Base-by-base conservation (phyloP, 1,284 basidiomycete genomes). In the Takashimella koratensis region DNA sequence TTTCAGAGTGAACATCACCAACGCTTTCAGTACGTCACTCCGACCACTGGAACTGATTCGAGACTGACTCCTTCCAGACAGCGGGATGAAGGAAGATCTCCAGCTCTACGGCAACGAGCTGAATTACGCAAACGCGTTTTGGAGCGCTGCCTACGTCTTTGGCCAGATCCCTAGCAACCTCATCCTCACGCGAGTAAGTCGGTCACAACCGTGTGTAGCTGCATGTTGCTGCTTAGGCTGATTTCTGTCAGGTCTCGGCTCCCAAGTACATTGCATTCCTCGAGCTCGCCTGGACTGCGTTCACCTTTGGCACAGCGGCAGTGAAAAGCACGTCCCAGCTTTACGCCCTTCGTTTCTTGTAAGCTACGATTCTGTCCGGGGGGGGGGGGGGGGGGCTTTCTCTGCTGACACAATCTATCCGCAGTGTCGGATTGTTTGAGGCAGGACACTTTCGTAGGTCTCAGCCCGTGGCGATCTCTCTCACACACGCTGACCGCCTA, bases 11-110 rank as follows among this genome's bases (percentile, higher is more conserved):
- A 64, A 64, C 44, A 61, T 64, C 27, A 61, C 57, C 16, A 64
- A 64, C 47, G 62, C 62, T 10, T 64, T 64, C 55, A 64, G 48
- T 49, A 12, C 10, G 48, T 46, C 16, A 5, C 19, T 6, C 22
- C 10, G 3, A 22, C 3, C 43, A 10, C 43, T 23, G 21, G 25
- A 21, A 39, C 16, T 39, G 10, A 10, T 39, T 8, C 30, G 30
- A 16, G 30, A n/a, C n/a, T n/a, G n/a, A n/a, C n/a, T n/a, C 8
- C 23, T n/a, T 16, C 20, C 19, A 30, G n/a, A 47, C 26, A 36
- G 26, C 8, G 87, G 86, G 5, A 87, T 89, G 86, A 83, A 81
- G 60, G 84, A 88, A 71, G 86, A 87, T 41, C 79, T 88, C 41
- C 62, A 79, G 56, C 84, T 89, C 83, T 75, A 79, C 51, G 86